Evolutionary conservation across 106 monocot genomes (phyloP).

Genomic region (Dendrobium catenatum): DNA sequence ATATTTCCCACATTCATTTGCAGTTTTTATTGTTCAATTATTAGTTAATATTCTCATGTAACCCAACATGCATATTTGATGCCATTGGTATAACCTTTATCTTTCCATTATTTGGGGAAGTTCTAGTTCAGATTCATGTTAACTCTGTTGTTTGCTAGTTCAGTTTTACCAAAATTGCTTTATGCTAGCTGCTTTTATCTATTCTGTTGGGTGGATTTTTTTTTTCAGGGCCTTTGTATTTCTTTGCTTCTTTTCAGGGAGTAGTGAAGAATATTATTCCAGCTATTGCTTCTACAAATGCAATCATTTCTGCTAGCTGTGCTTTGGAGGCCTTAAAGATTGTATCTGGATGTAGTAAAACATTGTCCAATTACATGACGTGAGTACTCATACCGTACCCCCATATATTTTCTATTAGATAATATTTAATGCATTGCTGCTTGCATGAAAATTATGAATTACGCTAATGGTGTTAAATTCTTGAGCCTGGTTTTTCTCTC

Average conservation of each 20-base stretch:
- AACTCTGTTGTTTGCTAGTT: neutral
- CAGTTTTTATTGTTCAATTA: neutral
- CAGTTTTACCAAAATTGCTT: neutral
- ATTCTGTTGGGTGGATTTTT: neutral
- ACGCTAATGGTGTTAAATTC: neutral
- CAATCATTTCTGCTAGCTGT: constrained; percentile 92
- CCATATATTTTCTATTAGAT: neutral
- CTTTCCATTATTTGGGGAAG: neutral
- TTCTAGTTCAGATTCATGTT: neutral
- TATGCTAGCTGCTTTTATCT: neutral
- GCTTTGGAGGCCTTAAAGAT: constrained; percentile 91
- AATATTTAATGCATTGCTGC: neutral
- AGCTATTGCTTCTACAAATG: constrained; percentile 99
- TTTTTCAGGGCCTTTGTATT: neutral
- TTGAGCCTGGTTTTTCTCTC: neutral
- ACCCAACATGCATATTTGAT: neutral
- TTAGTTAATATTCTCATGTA: neutral
- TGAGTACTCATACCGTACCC: constrained; percentile 25
- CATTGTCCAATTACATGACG: constrained; percentile 95
- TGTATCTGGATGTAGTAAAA: constrained; percentile 98
- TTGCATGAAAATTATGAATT: neutral
- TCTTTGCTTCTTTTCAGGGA: constrained; percentile 46
- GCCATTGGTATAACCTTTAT: neutral
- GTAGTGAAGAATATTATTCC: constrained; percentile 99
- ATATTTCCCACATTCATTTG: neutral